Evolutionary conservation across 2,329 filamentous ascomycete species (phyloP), one percentile per base, ranked within the genome.

Genomic region (Hypocrella siamensis): DNA sequence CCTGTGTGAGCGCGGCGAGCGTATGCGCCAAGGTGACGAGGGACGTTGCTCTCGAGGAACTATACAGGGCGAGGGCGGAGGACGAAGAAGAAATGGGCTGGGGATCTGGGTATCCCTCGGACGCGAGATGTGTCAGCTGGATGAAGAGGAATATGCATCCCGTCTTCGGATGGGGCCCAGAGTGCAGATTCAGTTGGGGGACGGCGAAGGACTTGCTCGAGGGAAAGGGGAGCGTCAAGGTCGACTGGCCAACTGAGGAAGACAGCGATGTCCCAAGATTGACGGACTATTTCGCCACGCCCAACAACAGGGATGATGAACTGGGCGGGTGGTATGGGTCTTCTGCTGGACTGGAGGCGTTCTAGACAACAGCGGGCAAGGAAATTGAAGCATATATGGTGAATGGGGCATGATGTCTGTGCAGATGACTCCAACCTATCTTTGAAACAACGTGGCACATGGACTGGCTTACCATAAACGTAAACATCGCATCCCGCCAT

Each of bases 1-100:
- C 90, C 2, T 88, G 79, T 49, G 90, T 96, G 33, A 92, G 82
- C 45, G 90, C 88, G 19, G 88, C 90, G 6, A 90, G 81, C 39
- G 85, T 98, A 3, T 92, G 82, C 53, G 90, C 90, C 33, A 98
- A 98, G 56, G 90, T 98, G 19, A 96, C 90, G 10, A 67, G 90
- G 40, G 90, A 98, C 56, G 80, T 79, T 2, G 85, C 85, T 5
- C 65, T 96, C 17, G 86, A 94, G 47, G 71, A 79, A 3, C 65
- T 88, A 26, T 88, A 81, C 47, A 64, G 73, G 37, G 52, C 51
- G 3, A 51, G 49, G 22, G 40, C 46, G 31, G 51, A 52, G 26
- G 42, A 41, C 21, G 48, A 43, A 12, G 46, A 64, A 12, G 63
- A 59, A 17, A 58, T 61, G 54, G 58, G 46, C 4, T 94, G 90